A percentile compares a stretch with the other conserved stretches of the same genome.
These are phyloP conservation scores for Mycena indigotica DNA, from an alignment of 768 basidiomycete species.

Conservation along the genomic window DNA sequence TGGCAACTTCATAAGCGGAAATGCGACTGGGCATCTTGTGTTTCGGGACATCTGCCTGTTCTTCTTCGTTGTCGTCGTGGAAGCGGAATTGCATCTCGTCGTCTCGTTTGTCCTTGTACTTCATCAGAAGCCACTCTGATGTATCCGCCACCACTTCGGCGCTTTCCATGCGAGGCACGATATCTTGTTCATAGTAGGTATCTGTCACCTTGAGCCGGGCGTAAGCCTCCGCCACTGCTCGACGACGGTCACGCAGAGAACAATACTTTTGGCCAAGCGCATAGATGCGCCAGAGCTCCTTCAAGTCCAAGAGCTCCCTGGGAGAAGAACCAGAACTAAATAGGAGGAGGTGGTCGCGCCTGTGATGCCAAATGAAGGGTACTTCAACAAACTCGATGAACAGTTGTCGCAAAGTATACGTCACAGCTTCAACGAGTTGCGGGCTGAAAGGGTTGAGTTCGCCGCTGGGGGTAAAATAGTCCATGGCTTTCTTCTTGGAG, in stretches of 20 bases:
- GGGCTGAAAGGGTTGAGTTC: constrained; percentile 59
- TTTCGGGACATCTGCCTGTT: constrained; percentile 51
- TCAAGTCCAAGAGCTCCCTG: constrained; percentile 73
- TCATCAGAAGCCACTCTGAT: constrained; percentile 87
- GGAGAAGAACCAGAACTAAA: constrained; percentile 66
- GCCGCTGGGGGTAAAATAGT: constrained; percentile 72
- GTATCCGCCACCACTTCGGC: constrained; percentile 91
- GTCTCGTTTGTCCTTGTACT: constrained; percentile 76
- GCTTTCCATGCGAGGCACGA: constrained; percentile 68
- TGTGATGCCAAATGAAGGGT: constrained; percentile 93
- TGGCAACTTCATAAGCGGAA: constrained; percentile 82
- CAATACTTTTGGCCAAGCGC: constrained; percentile 88
- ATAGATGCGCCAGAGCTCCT: constrained; percentile 92
- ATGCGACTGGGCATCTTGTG: constrained; percentile 83
- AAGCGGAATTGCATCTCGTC: constrained; percentile 64
- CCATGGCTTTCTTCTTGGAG: constrained; percentile 66
- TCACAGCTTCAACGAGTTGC: constrained; percentile 77
- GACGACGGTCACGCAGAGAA: constrained; percentile 76
- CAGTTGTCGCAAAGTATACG: constrained; percentile 74
- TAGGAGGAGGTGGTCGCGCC: constrained; percentile 85
- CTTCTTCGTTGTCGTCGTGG: constrained; percentile 68
- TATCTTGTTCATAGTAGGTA: constrained; percentile 73
- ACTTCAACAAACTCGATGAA: constrained; percentile 92
- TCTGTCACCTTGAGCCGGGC: constrained; percentile 68
- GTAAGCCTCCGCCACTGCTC: constrained; percentile 65